Evolutionary conservation across 208 protist species (phyloP), one percentile per base, ranked within the genome.

Genomic region (Crithidia fasciculata): DNA sequence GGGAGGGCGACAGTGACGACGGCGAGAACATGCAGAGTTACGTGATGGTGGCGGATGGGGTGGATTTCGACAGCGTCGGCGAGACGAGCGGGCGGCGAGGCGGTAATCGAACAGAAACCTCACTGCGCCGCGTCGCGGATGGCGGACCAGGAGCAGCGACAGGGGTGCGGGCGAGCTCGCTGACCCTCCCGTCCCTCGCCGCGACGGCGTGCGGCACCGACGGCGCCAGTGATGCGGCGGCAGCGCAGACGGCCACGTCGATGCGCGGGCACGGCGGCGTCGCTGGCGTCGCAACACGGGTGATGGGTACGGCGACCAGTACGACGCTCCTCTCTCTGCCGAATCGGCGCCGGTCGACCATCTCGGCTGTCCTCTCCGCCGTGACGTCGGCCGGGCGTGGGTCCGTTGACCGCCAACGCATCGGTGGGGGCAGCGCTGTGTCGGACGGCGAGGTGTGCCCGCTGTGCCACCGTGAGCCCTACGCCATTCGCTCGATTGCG

Each of bases 401-500:
- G 6, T 70, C 65, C 7, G 18, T 61, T 37, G 65, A 70, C 3
- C 65, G 53, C 4, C 65, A 70, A 53, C 65, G 65, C 52, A 59
- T n/a, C 36, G 36, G 8, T 10, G 28, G 28, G 28, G 52, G 16
- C 52, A 40, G 52, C 40, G 44, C 37, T 0, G 53, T 74, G n/a
- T 13, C 18, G 45, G 68, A 74, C 15, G 52, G 62, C 6, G 74
- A 80, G 68, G 39, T 28, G 36, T 94, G 89, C 54, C 89, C 89
- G 55, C 41, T 91, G 63, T 94, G 89, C 64, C 78, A 90, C 53
- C 80, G 86, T 8, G 43, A 79, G 13, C 78, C 86, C 2, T 80
- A 77, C 54, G 68, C 78, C 65, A 56, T 69, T 52, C 69, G 84
- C 18, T 64, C 58, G 36, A 80, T 86, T 54, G 65, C 68, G n/a